A percentile compares a stretch with the other conserved stretches of the same genome.
These are phyloP conservation scores for Zarea fungicola DNA, from an alignment of 2,329 filamentous ascomycete genomes.

Conservation along the genomic window DNA sequence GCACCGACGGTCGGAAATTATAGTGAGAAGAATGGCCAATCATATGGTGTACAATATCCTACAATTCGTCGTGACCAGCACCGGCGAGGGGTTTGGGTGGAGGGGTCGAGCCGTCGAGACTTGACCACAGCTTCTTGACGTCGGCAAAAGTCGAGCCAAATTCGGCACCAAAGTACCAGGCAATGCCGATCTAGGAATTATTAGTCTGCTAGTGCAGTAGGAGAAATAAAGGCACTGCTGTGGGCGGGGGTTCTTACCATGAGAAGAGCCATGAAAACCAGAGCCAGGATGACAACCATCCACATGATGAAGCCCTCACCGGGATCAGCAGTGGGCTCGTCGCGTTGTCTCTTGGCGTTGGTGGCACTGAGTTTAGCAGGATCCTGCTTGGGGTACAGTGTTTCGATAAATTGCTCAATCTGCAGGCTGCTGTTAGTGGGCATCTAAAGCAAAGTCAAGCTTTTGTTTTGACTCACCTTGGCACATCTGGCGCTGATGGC, in stretches of 20 bases:
- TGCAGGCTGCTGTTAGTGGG: conserved; percentile 32
- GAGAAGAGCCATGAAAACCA: conserved; percentile 63
- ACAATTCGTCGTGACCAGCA: conserved; percentile 32
- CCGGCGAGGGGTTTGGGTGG: conserved; percentile 21
- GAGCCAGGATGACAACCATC: conserved; percentile 58
- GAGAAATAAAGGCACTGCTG: no score
- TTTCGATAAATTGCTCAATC: conserved; percentile 95
- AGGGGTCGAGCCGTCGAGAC: conserved; percentile 15
- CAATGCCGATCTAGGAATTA: conserved; percentile 59
- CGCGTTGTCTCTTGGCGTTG: conserved; percentile 31
- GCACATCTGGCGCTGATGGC: conserved; percentile 87
- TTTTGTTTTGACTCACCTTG: conserved; percentile 54
- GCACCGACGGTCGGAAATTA: neutral
- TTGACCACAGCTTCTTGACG: conserved; percentile 15
- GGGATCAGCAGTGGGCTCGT: conserved; percentile 44
- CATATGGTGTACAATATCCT: conserved; percentile 10
- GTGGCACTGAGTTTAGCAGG: conserved; percentile 51
- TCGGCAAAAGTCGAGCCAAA: conserved; percentile 54
- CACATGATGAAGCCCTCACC: conserved; percentile 63
- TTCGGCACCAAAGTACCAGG: conserved; percentile 74
- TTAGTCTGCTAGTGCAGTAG: neutral
- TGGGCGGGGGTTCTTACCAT: no score
- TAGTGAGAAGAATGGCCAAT: conserved; percentile 3
- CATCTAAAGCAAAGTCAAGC: neutral
- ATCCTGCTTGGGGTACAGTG: conserved; percentile 81